A percentile compares a stretch with the other conserved stretches of the same genome.
phyloP scores from a whole-genome alignment of 2,329 filamentous ascomycete species.

The Fusarium sublunatum region DNA sequence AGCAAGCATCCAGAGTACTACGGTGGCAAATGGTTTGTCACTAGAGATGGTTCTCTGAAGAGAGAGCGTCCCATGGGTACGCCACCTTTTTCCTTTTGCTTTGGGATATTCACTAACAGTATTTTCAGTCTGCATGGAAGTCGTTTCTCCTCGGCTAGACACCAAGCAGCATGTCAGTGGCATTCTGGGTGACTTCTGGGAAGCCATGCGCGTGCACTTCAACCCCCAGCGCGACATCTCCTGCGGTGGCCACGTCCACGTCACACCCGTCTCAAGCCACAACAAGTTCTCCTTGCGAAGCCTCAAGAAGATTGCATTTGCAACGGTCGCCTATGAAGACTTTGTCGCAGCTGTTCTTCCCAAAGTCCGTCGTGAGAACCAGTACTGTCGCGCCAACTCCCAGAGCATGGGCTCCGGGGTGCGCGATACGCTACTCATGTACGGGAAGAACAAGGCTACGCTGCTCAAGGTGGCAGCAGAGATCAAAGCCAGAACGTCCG shows the following conservation, averaged over 20 bases:
- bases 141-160: conserved; percentile 54
- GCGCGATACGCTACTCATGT: conserved; percentile 41
- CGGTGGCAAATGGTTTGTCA: conserved; percentile 57
- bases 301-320: conserved; percentile 54
- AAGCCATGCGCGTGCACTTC: conserved; percentile 57
- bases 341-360: conserved; percentile 50
- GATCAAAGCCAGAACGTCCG: conserved; percentile 43
- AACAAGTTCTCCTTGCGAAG: conserved; percentile 52
- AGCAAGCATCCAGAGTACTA: conserved; percentile 57
- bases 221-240: conserved; percentile 51
- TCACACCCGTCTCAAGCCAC: conserved; percentile 50
- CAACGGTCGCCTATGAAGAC: conserved; percentile 51
- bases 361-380: conserved; percentile 50
- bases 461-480: conserved; percentile 48
- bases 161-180: conserved; percentile 49
- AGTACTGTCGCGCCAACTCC: conserved; percentile 52
- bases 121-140: conserved; percentile 54
- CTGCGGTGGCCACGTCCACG: conserved; percentile 56
- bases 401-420: conserved; percentile 49
- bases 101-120: conserved; percentile 21
- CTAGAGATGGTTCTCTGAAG: conserved; percentile 54
- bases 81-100: conserved; percentile 19
- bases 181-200: conserved; percentile 55
- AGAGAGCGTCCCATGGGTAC: conserved; percentile 52
- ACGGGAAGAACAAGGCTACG: conserved; percentile 43